Conservation (phyloP, 192 early-diverging fungal genomes). For the Backusella psychrophila region DNA sequence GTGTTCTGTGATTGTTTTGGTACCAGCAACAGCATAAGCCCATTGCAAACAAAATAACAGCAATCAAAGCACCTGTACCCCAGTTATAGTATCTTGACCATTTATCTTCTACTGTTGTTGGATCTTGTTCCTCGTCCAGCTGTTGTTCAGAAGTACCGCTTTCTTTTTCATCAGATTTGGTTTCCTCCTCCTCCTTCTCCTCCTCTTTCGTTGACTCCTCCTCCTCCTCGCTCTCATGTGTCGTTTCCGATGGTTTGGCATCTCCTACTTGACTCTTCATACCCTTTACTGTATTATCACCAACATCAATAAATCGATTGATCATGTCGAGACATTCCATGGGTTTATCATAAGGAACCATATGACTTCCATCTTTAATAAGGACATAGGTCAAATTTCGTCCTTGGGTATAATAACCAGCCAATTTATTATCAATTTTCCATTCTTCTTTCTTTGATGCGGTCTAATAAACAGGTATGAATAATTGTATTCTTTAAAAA, state of each 20-base stretch:
- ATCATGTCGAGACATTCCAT: slow-evolving; percentile 81
- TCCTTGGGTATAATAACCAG: slow-evolving; percentile 44
- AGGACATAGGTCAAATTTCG: slow-evolving; percentile 78
- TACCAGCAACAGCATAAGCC: slow-evolving; percentile 28
- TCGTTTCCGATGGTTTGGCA: background rate
- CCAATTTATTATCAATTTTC: slow-evolving; percentile 44
- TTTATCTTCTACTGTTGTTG: background rate
- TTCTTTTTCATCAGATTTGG: background rate
- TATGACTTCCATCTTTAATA: slow-evolving; percentile 84
- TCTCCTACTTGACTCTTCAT: slow-evolving; percentile 24
- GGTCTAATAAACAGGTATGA: slow-evolving; percentile 15
- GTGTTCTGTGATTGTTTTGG: background rate
- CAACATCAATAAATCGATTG: slow-evolving; percentile 73
- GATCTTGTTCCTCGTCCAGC: background rate
- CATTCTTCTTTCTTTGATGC: slow-evolving; percentile 43
- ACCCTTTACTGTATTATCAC: slow-evolving; percentile 20
- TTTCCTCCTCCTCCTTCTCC: background rate
- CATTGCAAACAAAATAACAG: slow-evolving; percentile 25
- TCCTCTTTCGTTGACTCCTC: background rate
- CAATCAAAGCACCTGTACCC: slow-evolving; percentile 22
- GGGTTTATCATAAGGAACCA: slow-evolving; percentile 90
- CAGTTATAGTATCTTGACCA: slow-evolving; percentile 27
- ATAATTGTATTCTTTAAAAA: background rate
- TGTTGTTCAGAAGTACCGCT: background rate
- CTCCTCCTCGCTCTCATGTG: background rate